These are phyloP conservation scores for Urostyla sp. DNA, from an alignment of 73 alveolate species.

Conservation along the genomic window DNA sequence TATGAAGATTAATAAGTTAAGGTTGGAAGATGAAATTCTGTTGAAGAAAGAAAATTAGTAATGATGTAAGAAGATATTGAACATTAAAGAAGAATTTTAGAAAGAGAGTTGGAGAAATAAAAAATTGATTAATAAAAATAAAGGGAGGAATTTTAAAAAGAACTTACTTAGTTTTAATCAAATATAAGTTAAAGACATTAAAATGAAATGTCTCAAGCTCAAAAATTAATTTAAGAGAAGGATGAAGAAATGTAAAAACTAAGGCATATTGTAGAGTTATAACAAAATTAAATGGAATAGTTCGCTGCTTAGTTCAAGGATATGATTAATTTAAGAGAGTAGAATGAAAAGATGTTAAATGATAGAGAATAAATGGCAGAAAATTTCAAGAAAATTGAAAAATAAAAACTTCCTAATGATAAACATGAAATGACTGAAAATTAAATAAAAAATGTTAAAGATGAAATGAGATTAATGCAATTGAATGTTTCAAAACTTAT, in stretches of 20 bases:
- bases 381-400: background rate
- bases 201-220: slow-evolving; percentile 3
- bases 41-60: background rate
- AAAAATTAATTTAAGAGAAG: slow-evolving; percentile 12
- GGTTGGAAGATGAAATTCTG: background rate
- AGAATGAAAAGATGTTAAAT: background rate
- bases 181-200: slow-evolving; percentile 21
- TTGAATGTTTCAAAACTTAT: background rate
- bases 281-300: background rate
- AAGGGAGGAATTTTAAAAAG: slow-evolving; percentile 5
- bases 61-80: slow-evolving; percentile 6
- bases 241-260: slow-evolving; percentile 9
- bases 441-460: background rate
- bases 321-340: background rate
- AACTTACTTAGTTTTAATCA: background rate
- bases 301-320: background rate
- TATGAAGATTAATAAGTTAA: background rate
- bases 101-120: slow-evolving; percentile 11
- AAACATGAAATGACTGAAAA: background rate
- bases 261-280: background rate
- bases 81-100: background rate
- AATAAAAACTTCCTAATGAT: background rate
- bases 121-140: background rate
- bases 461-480: background rate
- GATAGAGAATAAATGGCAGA: background rate